Conservation (phyloP, 2,329 filamentous ascomycete genomes). For the Canariomyces notabilis region DNA sequence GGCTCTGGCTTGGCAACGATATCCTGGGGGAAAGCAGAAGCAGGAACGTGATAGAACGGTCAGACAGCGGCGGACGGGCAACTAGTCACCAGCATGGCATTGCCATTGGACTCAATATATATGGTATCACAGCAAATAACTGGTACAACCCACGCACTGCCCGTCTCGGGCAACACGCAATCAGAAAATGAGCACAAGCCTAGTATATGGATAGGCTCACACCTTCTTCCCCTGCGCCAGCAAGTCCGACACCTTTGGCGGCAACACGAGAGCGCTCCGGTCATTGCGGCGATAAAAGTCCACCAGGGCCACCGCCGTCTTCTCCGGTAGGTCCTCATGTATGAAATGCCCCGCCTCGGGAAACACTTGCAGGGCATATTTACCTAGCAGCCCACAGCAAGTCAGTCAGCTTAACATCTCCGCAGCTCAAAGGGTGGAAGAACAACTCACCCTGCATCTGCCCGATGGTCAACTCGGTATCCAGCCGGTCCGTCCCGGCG, state of each 20-base stretch:
- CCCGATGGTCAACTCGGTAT: conserved; percentile 89
- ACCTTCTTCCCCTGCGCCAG: conserved; percentile 58
- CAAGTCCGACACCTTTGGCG: conserved; percentile 83
- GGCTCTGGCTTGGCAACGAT: conserved; percentile 6
- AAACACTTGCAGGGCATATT: conserved; percentile 92
- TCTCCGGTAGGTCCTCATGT: conserved; percentile 89
- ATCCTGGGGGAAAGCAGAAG: too few relatives aligned
- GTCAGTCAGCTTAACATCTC: neutral
- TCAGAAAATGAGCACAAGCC: neutral
- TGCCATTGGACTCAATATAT: too few relatives aligned
- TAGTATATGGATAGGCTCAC: conserved; percentile 27
- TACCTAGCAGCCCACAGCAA: conserved; percentile 46
- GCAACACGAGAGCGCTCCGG: conserved; percentile 74
- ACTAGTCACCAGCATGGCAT: neutral
- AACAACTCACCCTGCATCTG: conserved; percentile 78
- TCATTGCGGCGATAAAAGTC: conserved; percentile 95
- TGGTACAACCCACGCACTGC: neutral
- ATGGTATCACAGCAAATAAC: neutral
- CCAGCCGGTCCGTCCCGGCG: conserved; percentile 82
- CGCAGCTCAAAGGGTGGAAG: conserved; percentile 1
- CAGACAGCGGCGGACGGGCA: neutral
- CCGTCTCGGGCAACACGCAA: neutral
- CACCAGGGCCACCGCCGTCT: conserved; percentile 75
- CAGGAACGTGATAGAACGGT: conserved; percentile 1
- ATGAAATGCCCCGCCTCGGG: conserved; percentile 95